Evolutionary conservation across 352 stramenopile genomes (phyloP).

Genomic region (Globisporangium mamillatum): DNA sequence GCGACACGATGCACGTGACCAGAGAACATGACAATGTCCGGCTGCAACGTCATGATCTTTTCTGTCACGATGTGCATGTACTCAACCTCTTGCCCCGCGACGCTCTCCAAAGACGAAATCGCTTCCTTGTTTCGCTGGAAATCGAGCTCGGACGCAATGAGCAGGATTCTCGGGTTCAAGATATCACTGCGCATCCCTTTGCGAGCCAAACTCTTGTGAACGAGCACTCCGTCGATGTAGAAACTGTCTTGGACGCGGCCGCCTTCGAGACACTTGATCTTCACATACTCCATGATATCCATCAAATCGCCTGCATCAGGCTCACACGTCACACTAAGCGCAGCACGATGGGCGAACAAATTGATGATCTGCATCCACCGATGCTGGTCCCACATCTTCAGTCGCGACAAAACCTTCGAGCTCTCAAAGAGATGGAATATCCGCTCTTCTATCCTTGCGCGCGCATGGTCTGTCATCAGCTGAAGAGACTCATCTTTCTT

Average conservation of each 20-base stretch:
- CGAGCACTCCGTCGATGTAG: slow-evolving; percentile 87
- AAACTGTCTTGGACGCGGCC: slow-evolving; percentile 79
- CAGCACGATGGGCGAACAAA: slow-evolving; percentile 58
- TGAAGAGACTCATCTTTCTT: slow-evolving; percentile 43
- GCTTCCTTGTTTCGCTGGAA: slow-evolving; percentile 84
- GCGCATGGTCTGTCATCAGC: slow-evolving; percentile 64
- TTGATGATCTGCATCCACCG: slow-evolving; percentile 85
- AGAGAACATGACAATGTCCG: slow-evolving; percentile 85
- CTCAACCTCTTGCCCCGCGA: slow-evolving; percentile 82
- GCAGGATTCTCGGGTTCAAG: slow-evolving; percentile 71
- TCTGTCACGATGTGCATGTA: slow-evolving; percentile 90
- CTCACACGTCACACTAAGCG: slow-evolving; percentile 60
- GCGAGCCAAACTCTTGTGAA: slow-evolving; percentile 79
- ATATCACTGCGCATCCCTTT: slow-evolving; percentile 85
- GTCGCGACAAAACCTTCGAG: slow-evolving; percentile 43
- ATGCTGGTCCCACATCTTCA: slow-evolving; percentile 72
- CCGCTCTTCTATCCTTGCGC: slow-evolving; percentile 61
- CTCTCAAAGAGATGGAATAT: slow-evolving; percentile 70
- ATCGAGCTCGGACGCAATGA: slow-evolving; percentile 80
- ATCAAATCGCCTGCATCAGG: slow-evolving; percentile 69
- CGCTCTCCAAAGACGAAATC: slow-evolving; percentile 80
- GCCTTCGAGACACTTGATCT: slow-evolving; percentile 77
- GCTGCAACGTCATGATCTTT: slow-evolving; percentile 83
- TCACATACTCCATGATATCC: slow-evolving; percentile 86
- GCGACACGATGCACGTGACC: slow-evolving; percentile 83